A percentile compares a stretch with the other conserved stretches of the same genome.
Conservation (phyloP, 2,329 filamentous ascomycete genomes). For the Colletotrichum cordylinicola region DNA sequence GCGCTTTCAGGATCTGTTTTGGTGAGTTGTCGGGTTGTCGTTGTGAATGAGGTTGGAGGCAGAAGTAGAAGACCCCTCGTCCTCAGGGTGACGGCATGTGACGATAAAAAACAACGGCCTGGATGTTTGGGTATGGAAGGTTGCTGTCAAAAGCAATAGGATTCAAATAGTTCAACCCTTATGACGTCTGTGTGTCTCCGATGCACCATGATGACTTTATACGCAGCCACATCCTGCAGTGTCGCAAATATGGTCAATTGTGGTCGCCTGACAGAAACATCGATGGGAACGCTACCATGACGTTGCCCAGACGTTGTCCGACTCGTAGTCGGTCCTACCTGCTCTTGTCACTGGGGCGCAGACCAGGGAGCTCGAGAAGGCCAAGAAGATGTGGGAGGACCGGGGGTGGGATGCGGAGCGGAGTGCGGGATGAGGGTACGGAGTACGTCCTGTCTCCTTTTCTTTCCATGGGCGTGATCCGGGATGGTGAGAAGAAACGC, state of each 20-base stretch:
- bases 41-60: not conserved
- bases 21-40: not conserved
- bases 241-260: not conserved
- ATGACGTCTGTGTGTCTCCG: not conserved
- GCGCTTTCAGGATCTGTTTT: not conserved
- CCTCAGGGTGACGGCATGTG: not conserved
- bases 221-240: not conserved
- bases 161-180: not conserved
- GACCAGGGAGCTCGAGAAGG: not conserved
- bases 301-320: slow-evolving; percentile 12
- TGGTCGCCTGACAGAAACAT: slow-evolving; percentile 1
- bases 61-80: not conserved
- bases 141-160: not conserved
- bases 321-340: slow-evolving; percentile 13
- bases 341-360: slow-evolving; percentile 12
- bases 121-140: not conserved
- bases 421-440: not conserved
- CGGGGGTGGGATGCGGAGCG: not conserved
- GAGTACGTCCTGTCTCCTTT: not conserved
- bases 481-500: not conserved
- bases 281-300: slow-evolving; percentile 9
- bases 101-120: not conserved
- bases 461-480: not conserved
- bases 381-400: slow-evolving; percentile 1
- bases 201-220: slow-evolving; percentile 14